Percentiles rank a stretch among this genome's conserved stretches.
phyloP scores from a whole-genome alignment of 768 basidiomycete species.

The Lactarius akahatsu region DNA sequence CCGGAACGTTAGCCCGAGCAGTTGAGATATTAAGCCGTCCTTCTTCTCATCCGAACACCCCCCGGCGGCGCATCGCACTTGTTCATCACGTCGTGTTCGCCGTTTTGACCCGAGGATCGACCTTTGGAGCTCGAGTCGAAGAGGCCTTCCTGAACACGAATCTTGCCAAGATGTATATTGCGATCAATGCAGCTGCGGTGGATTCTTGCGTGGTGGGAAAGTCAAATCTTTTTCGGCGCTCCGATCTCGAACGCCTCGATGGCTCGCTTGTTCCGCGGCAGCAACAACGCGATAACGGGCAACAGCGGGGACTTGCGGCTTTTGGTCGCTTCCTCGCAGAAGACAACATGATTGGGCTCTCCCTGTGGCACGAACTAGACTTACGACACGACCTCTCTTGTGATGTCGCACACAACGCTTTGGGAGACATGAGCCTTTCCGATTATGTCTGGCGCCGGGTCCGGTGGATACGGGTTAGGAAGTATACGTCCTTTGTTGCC shows the following conservation, averaged over 20 bases:
- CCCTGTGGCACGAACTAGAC: conserved; percentile 91
- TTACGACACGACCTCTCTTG: conserved; percentile 86
- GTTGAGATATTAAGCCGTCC: conserved; percentile 68
- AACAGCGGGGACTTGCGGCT: conserved; percentile 60
- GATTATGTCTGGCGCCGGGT: conserved; percentile 89
- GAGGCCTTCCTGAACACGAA: conserved; percentile 95
- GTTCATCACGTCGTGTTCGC: conserved; percentile 97
- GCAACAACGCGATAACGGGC: conserved; percentile 31
- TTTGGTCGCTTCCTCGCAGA: conserved; percentile 92
- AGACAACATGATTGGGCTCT: conserved; percentile 94
- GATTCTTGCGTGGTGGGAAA: conserved; percentile 98
- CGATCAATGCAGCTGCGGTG: conserved; percentile 82
- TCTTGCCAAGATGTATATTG: conserved; percentile 97
- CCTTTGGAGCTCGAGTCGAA: conserved; percentile 82
- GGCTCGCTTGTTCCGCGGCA: conserved; percentile 53
- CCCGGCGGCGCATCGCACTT: conserved; percentile 62
- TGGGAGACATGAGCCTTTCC: conserved; percentile 81
- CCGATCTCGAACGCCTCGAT: conserved; percentile 76
- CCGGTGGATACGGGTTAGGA: conserved; percentile 96
- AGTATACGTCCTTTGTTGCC: conserved; percentile 85
- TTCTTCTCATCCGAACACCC: conserved; percentile 33
- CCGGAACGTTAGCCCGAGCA: conserved; percentile 78
- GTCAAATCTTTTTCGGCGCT: conserved; percentile 89
- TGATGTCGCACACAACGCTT: conserved; percentile 85
- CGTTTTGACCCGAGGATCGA: conserved; percentile 60